phyloP scores from a whole-genome alignment of 1,139 yeast genomes.

The Hemisphaericaspora subhashii region DNA sequence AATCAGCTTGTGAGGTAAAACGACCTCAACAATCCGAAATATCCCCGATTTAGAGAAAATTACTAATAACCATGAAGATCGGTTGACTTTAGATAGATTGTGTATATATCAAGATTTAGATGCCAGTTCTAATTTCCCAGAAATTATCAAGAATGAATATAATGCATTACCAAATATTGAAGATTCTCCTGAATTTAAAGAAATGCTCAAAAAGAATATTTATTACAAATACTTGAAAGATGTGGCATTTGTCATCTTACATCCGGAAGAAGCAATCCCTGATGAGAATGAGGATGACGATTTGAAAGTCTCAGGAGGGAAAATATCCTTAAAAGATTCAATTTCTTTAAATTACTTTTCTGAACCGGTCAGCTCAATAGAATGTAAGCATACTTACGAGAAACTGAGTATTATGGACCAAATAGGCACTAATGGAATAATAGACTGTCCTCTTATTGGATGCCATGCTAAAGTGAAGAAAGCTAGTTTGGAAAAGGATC shows the following conservation, averaged over 20 bases:
- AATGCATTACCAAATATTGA: conserved; percentile 3
- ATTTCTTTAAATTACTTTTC: conserved; percentile 52
- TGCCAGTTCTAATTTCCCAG: conserved; percentile 11
- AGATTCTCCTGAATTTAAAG: conserved; percentile 8
- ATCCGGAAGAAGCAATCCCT: conserved; percentile 46
- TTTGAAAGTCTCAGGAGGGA: conserved; percentile 65
- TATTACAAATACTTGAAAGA: conserved; percentile 26
- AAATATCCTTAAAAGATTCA: conserved; percentile 63
- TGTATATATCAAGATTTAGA: conserved; percentile 16
- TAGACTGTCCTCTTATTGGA: conserved; percentile 49
- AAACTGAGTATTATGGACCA: conserved; percentile 38
- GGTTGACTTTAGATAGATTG: conserved; percentile 24
- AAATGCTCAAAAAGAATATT: conserved; percentile 6
- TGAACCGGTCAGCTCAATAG: conserved; percentile 52
- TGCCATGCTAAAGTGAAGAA: conserved; percentile 33
- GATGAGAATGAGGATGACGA: conserved; percentile 50
- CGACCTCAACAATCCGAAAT: conserved; percentile 7
- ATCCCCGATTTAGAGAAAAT: conserved; percentile 7
- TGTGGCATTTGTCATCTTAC: conserved; percentile 28
- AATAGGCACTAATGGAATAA: conserved; percentile 16
- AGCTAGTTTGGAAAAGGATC: conserved; percentile 42
- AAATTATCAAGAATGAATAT: conserved; percentile 8
- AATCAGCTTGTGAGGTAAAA: not conserved
- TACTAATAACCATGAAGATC: conserved; percentile 16
- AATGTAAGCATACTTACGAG: conserved; percentile 66